Conservation (phyloP, 306 rosid species). For the Rosa multiflora region DNA sequence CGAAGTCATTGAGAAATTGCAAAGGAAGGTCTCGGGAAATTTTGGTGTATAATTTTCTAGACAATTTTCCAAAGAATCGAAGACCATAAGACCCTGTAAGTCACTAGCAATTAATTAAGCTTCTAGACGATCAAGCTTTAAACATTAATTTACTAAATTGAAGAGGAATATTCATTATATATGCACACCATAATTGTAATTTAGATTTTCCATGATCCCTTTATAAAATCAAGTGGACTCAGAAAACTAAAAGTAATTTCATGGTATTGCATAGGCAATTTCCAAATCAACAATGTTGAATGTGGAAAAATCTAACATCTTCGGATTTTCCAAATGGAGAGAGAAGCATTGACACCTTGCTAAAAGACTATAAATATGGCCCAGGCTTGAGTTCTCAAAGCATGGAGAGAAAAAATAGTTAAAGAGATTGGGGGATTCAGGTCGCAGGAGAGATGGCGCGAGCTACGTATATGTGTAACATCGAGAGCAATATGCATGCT, state of each 20-base stretch:
- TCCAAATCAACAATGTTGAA: neutral
- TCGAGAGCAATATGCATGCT: neutral
- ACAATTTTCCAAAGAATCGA: neutral
- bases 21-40: neutral
- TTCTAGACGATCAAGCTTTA: neutral
- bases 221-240: neutral
- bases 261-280: slow-evolving; percentile 15
- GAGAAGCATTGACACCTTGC: neutral
- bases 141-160: neutral
- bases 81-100: neutral
- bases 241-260: slow-evolving; percentile 1
- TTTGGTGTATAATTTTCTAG: neutral
- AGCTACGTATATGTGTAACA: neutral
- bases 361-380: slow-evolving; percentile 1
- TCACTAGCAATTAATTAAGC: neutral
- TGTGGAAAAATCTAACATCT: neutral
- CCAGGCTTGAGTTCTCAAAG: neutral
- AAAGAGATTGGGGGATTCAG: neutral
- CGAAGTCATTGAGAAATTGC: neutral
- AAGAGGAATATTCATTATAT: neutral
- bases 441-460: slow-evolving; percentile 22
- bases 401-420: neutral
- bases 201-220: neutral
- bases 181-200: no score
- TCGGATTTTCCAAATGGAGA: neutral